These are phyloP conservation scores for Artemisia annua DNA, from an alignment of 129 eudicot species.

Conservation along the genomic window DNA sequence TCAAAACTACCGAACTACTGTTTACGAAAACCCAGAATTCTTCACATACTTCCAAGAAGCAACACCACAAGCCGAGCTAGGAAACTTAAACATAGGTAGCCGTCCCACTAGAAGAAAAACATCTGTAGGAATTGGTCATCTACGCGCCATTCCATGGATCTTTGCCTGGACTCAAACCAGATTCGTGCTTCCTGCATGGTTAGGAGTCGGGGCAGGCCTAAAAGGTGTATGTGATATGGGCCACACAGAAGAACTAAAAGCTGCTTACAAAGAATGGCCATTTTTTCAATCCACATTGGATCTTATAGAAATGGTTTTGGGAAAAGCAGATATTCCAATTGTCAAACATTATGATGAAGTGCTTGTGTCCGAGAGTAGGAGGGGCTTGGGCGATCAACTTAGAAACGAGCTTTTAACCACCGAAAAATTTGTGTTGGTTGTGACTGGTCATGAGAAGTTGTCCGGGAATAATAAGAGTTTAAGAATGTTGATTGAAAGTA, in stretches of 20 bases:
- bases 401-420: slow-evolving; percentile 67
- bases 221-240: slow-evolving; percentile 79
- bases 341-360: slow-evolving; percentile 78
- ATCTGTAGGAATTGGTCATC: slow-evolving; percentile 70
- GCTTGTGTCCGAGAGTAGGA: slow-evolving; percentile 62
- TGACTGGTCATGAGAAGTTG: slow-evolving; percentile 78
- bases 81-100: slow-evolving; percentile 87
- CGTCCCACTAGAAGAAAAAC: slow-evolving; percentile 76
- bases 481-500: slow-evolving; percentile 72
- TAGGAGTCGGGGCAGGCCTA: slow-evolving; percentile 91
- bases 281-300: slow-evolving; percentile 84
- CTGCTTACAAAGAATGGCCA: slow-evolving; percentile 91
- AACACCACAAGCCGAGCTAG: slow-evolving; percentile 93
- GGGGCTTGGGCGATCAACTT: slow-evolving; percentile 65
- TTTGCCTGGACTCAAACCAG: slow-evolving; percentile 98
- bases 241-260: slow-evolving; percentile 54
- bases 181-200: slow-evolving; percentile 91
- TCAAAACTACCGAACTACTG: slow-evolving; percentile 67
- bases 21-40: slow-evolving; percentile 91
- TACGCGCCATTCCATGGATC: slow-evolving; percentile 94
- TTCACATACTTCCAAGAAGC: slow-evolving; percentile 90
- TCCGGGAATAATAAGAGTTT: slow-evolving; percentile 67
- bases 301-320: slow-evolving; percentile 90
- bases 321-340: slow-evolving; percentile 74
- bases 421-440: slow-evolving; percentile 54